Evolutionary conservation across 2,329 filamentous ascomycete genomes (phyloP).

Genomic region (Fulvia fulva): DNA sequence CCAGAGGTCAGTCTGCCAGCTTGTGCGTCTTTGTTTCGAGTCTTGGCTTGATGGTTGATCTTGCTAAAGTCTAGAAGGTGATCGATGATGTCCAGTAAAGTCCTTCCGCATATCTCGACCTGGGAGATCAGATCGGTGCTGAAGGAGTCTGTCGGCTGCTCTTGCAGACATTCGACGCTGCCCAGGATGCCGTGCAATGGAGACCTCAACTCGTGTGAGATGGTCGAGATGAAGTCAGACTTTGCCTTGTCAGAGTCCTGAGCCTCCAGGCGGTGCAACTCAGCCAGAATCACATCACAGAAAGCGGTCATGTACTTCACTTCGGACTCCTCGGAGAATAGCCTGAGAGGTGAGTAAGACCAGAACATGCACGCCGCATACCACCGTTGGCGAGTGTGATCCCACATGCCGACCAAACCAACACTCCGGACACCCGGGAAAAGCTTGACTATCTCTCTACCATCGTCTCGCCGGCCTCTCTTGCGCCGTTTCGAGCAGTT

Average conservation of each 20-base stretch:
- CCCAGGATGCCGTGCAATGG: conserved; percentile 49
- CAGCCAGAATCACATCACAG: conserved; percentile 41
- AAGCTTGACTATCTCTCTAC: conserved; percentile 25
- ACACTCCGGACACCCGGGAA: conserved; percentile 48
- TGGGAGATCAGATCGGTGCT: conserved; percentile 45
- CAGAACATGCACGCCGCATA: conserved; percentile 38
- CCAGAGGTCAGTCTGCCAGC: conserved; percentile 6
- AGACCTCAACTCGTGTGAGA: conserved; percentile 51
- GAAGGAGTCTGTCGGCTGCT: conserved; percentile 39
- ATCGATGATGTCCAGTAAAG: conserved; percentile 47
- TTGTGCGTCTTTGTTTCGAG: conserved; percentile 11
- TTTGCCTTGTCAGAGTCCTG: conserved; percentile 46
- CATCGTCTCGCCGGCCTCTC: conserved; percentile 25
- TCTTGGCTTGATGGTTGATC: conserved; percentile 37
- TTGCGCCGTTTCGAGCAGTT: conserved; percentile 23
- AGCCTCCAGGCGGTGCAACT: conserved; percentile 39
- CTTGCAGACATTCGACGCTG: conserved; percentile 48
- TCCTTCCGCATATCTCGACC: conserved; percentile 49
- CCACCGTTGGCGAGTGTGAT: conserved; percentile 39
- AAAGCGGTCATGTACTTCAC: conserved; percentile 40
- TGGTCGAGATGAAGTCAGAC: conserved; percentile 50
- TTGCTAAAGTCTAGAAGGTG: conserved; percentile 45
- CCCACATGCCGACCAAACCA: conserved; percentile 51
- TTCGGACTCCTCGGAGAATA: conserved; percentile 40
- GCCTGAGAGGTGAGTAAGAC: conserved; percentile 43